Base-by-base conservation (phyloP, 345 rosid species). In the Arabidopsis arenosa region DNA sequence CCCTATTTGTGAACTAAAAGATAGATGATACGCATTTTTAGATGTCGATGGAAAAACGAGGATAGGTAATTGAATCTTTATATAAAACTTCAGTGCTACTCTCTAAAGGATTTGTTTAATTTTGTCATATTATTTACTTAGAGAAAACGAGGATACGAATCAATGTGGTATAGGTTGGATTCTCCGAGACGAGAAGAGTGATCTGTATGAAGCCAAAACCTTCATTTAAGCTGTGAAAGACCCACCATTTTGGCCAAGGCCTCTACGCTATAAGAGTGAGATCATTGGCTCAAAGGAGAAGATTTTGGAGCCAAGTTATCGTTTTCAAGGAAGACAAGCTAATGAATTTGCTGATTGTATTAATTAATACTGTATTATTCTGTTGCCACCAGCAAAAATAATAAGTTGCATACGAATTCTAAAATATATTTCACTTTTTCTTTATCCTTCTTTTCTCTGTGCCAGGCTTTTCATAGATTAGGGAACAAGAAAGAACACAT, bases 401-500 rank as follows among this genome's bases (percentile, higher is more conserved):
- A 26, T 39, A 32, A 18, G 36, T 0, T 41, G 14, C 13, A 11
- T 41, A 47, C 5, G 57, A 44, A 5, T 53, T 53, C 15, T 6
- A 9, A 47, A 28, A 2, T 28, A 37, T 52, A 72, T 41, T 41
- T 30, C 44, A 33, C 14, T 12, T 13, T 13, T 54, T 32, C 4
- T 1, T 13, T 43, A 28, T 28, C 2, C 17, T 7, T 33, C 12
- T 65, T 51, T 18, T 48, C 35, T 21, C 5, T 18, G 52, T 37
- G 52, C 43, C 66, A 28, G 26, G 43, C 66, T 66, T 57, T 23
- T 66, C 57, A 58, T 5, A 45, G 51, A 56, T n/a, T 15, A 12
- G 48, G 60, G 21, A 66, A 66, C 67, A 66, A 39, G 59, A 75
- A 66, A 39, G 59, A 75, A 66, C 73, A 58, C 15, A 15, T 45